These are phyloP conservation scores for Cucumis melo DNA, from an alignment of 306 rosid species.

Conservation along the genomic window DNA sequence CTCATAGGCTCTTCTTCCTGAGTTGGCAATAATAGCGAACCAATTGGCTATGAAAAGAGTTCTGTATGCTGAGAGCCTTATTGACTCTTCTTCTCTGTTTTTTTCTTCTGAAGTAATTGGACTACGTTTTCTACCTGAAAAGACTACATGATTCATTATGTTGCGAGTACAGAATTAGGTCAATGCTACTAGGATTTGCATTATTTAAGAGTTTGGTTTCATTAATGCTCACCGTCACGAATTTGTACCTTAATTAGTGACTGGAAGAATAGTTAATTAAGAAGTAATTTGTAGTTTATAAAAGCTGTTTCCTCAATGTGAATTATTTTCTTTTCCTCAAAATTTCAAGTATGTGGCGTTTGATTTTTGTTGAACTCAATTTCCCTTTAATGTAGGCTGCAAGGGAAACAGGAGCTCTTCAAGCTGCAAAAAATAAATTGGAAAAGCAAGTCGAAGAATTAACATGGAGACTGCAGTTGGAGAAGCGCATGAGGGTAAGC, in stretches of 20 bases:
- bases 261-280: background rate
- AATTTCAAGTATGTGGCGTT: background rate
- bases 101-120: background rate
- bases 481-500: constrained; percentile 87
- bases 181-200: background rate
- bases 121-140: no score
- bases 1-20: background rate
- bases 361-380: constrained; percentile 1
- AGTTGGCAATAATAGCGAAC: background rate
- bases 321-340: background rate
- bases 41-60: background rate
- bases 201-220: background rate
- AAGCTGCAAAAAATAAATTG: constrained; percentile 98
- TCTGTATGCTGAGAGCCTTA: background rate
- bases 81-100: background rate
- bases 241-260: background rate
- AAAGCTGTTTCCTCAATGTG: background rate
- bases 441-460: constrained; percentile 98
- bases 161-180: no score
- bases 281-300: background rate
- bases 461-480: constrained; percentile 89
- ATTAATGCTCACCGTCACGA: background rate
- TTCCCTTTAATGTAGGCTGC: constrained; percentile 55
- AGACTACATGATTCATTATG: no score
- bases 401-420: constrained; percentile 97